phyloP scores from a whole-genome alignment of 2,329 filamentous ascomycete genomes.

The Fusarium oxysporum region DNA sequence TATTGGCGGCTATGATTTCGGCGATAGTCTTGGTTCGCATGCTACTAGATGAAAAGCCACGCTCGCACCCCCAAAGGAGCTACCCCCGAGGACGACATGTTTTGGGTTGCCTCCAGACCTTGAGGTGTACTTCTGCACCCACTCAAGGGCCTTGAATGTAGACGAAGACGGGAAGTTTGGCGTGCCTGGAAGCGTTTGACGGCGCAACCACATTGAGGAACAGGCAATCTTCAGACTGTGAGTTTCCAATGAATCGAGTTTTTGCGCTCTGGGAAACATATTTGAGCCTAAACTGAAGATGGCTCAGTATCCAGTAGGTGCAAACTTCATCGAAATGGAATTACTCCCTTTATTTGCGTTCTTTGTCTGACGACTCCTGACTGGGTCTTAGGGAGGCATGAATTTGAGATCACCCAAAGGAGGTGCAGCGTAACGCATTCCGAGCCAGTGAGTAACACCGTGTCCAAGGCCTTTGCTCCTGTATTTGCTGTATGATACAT shows the following conservation, averaged over 20 bases:
- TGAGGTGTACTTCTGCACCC: too few species aligned
- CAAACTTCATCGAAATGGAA: neutral
- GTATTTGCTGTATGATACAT: slow-evolving; percentile 76
- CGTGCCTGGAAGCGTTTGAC: too few species aligned
- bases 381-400: slow-evolving; percentile 74
- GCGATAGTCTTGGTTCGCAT: too few species aligned
- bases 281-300: slow-evolving; percentile 38
- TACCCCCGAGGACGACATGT: too few species aligned
- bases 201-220: too few species aligned
- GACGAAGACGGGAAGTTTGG: too few species aligned
- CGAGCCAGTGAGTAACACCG: slow-evolving; percentile 77
- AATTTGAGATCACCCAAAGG: slow-evolving; percentile 77
- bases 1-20: too few species aligned
- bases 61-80: too few species aligned
- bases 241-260: neutral
- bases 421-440: slow-evolving; percentile 78
- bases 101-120: too few species aligned
- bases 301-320: neutral
- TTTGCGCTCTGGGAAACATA: slow-evolving; percentile 46
- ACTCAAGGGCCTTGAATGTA: too few species aligned
- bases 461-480: slow-evolving; percentile 64
- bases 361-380: slow-evolving; percentile 57
- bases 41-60: too few species aligned
- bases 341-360: slow-evolving; percentile 63
- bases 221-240: too few species aligned